A percentile compares a stretch with the other conserved stretches of the same genome.
These are phyloP conservation scores for Neurospora sp. DNA, from an alignment of 495 filamentous ascomycete species.

Conservation along the genomic window DNA sequence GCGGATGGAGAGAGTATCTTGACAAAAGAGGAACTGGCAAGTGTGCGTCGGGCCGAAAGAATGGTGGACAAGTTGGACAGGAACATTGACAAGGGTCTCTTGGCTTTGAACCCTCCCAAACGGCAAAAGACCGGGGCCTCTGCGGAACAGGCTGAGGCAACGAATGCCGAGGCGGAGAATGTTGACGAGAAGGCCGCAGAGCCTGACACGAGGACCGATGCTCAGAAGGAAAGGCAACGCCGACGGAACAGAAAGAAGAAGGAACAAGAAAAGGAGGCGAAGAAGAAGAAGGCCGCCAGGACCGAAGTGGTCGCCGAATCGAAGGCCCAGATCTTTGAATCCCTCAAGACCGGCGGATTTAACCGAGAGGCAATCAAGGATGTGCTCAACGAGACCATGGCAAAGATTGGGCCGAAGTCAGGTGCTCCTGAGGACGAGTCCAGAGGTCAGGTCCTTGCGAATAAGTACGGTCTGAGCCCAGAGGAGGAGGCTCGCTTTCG, in stretches of 20 bases:
- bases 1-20: not conserved
- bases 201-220: not conserved
- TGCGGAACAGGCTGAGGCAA: not conserved
- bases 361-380: not conserved
- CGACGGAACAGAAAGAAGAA: not conserved
- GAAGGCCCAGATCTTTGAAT: not conserved
- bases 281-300: not conserved
- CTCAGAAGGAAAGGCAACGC: not conserved
- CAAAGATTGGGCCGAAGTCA: not conserved
- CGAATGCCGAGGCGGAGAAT: not conserved
- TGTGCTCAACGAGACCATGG: not conserved
- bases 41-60: not conserved
- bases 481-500: not conserved
- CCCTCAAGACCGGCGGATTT: not conserved
- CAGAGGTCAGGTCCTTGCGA: not conserved
- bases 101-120: not conserved
- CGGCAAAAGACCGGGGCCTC: not conserved
- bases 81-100: not conserved
- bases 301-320: not conserved
- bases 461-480: not conserved
- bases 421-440: not conserved
- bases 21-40: not conserved
- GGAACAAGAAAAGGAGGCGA: not conserved
- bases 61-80: not conserved
- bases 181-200: not conserved